Evolutionary conservation across 768 basidiomycete species (phyloP).

Genomic region (Lactifluus rugatus): DNA sequence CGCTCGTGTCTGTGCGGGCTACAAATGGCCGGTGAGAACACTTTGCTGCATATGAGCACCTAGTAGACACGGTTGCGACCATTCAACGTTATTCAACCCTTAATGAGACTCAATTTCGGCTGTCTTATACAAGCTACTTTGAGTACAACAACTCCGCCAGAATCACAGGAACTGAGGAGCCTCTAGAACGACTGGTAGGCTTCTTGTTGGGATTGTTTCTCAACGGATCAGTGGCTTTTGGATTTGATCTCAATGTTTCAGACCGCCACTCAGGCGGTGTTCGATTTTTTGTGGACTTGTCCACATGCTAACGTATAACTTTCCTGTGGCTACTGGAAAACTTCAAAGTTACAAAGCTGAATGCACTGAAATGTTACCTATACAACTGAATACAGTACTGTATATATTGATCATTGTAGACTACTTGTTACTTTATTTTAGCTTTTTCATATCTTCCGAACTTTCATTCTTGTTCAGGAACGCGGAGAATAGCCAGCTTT

Average conservation of each 20-base stretch:
- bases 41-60: not conserved
- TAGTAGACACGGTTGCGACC: not conserved
- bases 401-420: no score
- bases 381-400: no score
- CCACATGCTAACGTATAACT: conserved; percentile 3
- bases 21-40: not conserved
- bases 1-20: no score
- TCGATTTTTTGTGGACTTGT: not conserved
- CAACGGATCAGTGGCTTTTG: conserved; percentile 71
- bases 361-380: no score
- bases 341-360: no score
- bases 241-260: conserved; percentile 73
- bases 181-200: conserved; percentile 30
- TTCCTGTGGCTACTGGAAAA: no score
- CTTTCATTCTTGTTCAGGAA: no score
- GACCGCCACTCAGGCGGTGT: conserved; percentile 54
- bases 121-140: not conserved
- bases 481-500: no score
- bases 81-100: no score
- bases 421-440: no score
- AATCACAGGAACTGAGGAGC: not conserved
- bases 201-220: conserved; percentile 76
- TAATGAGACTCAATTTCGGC: not conserved
- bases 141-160: not conserved
- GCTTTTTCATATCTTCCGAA: no score